Percentiles rank a stretch among this genome's conserved stretches.
Conservation (phyloP, 176 grass and related monocot species). For the Miscanthus lutarioriparius region DNA sequence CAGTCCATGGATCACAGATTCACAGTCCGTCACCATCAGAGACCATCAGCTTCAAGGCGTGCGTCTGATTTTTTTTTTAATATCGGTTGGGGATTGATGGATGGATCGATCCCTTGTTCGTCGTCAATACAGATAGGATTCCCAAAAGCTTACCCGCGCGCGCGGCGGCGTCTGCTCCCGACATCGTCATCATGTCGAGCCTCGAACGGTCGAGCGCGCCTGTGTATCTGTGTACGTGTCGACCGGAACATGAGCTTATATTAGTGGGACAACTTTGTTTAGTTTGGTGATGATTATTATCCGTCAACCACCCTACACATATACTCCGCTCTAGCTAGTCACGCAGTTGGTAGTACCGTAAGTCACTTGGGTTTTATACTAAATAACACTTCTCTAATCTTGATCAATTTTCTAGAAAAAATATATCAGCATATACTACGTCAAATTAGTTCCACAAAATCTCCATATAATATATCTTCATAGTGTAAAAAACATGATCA, state of each 20-base stretch:
- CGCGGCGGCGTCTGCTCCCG: not conserved
- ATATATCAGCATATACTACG: too few species aligned
- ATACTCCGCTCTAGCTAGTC: too few species aligned
- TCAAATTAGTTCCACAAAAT: too few species aligned
- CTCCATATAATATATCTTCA: too few species aligned
- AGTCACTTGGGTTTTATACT: too few species aligned
- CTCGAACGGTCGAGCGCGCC: constrained; percentile 5
- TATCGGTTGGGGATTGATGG: not conserved
- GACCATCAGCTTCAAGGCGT: not conserved
- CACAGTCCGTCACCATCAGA: constrained; percentile 20
- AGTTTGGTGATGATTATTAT: not conserved
- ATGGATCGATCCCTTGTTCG: not conserved
- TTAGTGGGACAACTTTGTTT: not conserved
- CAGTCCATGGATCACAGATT: not conserved
- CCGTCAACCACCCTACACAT: too few species aligned
- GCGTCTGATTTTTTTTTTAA: not conserved
- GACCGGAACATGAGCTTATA: not conserved
- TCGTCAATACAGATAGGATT: not conserved
- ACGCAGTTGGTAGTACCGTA: too few species aligned
- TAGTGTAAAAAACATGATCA: too few species aligned
- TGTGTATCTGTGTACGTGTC: not conserved
- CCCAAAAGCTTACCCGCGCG: not conserved
- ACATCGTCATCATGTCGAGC: constrained; percentile 13
- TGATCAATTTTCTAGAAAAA: too few species aligned
- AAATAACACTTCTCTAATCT: too few species aligned